Evolutionary conservation across 176 grass and related monocot species (phyloP), one percentile per base, ranked within the genome.

Genomic region (Areca catechu): DNA sequence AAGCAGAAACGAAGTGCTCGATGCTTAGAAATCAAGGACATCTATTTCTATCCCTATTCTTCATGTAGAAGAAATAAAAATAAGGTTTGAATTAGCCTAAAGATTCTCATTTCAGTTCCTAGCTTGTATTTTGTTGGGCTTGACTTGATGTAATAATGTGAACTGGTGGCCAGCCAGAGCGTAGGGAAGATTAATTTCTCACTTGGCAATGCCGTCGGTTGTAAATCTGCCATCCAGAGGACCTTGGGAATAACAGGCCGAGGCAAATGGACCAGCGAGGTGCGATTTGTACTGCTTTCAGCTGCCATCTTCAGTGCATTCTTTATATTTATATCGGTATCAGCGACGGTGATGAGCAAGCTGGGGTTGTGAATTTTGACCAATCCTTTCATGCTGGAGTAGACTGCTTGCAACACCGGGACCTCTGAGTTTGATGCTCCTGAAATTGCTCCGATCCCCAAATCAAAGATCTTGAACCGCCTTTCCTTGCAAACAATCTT

Each of bases 401-500:
- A 97, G 0, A 88, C 78, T 2, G 81, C 81, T 72, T 97, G 93
- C 15, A 97, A 24, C 0, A 91, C 60, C 2, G 87, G 87, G 21
- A 88, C 83, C 12, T 97, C 87, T 0, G 93, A 97, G 4, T 50
- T 66, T 1, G 93, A 91, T 20, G 65, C 74, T 1, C 83, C 86
- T 0, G 93, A 80, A 12, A 91, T 78, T 3, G 93, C 87, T 5
- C 81, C 93, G 25, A 97, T 2, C 7, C 66, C 78, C 6, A 97
- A 67, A 77, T 97, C 87, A 28, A 97, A 88, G 15, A 97, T 82
- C 84, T 88, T 97, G 80, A 97, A 97, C 10, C 93, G 58, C 5
- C 93, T 64, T 58, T 97, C 93, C 83, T 60, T 92, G 93, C 93
- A 97, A 24, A 83, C 93, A 12, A 80, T 72, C 66, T 72, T 84